Evolutionary conservation across 2,329 filamentous ascomycete genomes (phyloP).

Genomic region (Claviceps paspali): DNA sequence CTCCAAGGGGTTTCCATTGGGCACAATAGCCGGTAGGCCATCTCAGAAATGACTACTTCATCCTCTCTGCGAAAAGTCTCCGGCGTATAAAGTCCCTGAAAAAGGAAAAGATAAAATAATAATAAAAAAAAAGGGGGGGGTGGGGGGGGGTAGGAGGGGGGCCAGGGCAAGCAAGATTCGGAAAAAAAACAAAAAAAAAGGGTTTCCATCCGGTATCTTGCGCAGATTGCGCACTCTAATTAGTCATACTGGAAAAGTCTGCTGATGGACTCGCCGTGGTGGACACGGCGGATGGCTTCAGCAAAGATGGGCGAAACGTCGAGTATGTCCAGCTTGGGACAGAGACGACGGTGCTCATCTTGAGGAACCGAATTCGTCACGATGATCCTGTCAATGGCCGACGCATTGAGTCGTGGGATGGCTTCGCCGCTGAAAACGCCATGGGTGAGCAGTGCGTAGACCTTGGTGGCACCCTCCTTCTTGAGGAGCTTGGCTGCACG

Average conservation of each 20-base stretch:
- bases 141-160: too few species aligned
- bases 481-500: conserved; percentile 93
- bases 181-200: neutral
- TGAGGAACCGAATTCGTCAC: conserved; percentile 95
- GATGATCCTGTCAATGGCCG: conserved; percentile 79
- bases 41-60: neutral
- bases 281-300: conserved; percentile 87
- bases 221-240: neutral
- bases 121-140: neutral
- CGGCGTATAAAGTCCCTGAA: neutral
- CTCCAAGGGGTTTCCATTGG: neutral
- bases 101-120: neutral
- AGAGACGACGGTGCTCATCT: conserved; percentile 59
- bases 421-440: conserved; percentile 92
- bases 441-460: conserved; percentile 87
- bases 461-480: conserved; percentile 80
- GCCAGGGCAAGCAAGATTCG: too few species aligned
- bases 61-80: neutral
- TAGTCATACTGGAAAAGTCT: conserved; percentile 52
- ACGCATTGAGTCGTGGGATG: conserved; percentile 85
- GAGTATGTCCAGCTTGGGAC: conserved; percentile 80
- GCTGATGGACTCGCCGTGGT: conserved; percentile 96
- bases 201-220: too few species aligned
- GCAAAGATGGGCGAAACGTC: conserved; percentile 84
- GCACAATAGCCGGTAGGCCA: neutral